Base-by-base conservation (phyloP, 306 rosid species). In the Casuarina glauca region DNA sequence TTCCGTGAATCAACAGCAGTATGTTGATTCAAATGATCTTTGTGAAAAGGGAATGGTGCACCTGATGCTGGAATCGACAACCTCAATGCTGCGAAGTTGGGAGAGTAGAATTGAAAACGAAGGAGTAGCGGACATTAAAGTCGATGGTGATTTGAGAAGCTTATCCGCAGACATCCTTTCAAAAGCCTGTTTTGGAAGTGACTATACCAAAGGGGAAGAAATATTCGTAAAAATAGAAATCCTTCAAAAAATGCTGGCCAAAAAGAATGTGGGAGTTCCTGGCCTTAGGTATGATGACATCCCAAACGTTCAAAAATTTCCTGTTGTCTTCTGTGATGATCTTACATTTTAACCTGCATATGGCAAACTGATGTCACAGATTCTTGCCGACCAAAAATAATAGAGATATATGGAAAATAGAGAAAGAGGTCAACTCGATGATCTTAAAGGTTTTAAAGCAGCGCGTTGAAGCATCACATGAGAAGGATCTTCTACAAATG, bases 141-240 rank as follows among this genome's bases (percentile, higher is more conserved):
- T 93, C 35, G 91, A 87, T 79, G 84, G 81, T 0, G 85, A 87
- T 78, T 53, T 90, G 44, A 75, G 84, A 84, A 77, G 85, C 80
- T 85, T 91, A 81, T 93, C 89, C 0, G 93, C 87, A 0, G 91
- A 88, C 63, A 85, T 91, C 75, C 88, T 90, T 60, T 85, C 92
- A 0, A 87, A 78, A 73, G 88, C 93, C 19, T 91, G 90, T 77
- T 91, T 93, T 62, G 97, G 95, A 43, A 91, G 93, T 84, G 86
- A 80, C 64, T 93, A 87, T 81, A 61, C 67, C 2, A 79, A 87
- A 55, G 98, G 95, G 17, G 85, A 85, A 74, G 85, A 88, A 72
- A 87, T 91, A 50, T 91, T 91, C 83, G 63, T 78, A 57, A 89
- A 84, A 82, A 90, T 93, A 17, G 88, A 89, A 81, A 72, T 87